Conservation (phyloP, 169 alveolate genomes). For the Plasmodium chabaudi region DNA sequence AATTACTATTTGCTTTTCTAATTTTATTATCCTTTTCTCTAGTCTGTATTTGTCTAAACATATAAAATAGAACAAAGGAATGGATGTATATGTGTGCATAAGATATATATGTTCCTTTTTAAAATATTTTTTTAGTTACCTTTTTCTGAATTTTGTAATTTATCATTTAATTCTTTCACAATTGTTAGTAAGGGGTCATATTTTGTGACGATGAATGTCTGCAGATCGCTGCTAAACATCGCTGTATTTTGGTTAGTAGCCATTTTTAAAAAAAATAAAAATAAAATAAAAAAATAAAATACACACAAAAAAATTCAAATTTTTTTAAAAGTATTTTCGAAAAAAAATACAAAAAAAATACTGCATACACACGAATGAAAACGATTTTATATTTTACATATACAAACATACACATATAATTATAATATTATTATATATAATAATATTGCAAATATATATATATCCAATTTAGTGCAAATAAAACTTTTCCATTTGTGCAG, state of each 20-base stretch:
- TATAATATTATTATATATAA: too few relatives aligned
- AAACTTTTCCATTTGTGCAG: too few relatives aligned
- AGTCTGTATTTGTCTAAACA: constrained; percentile 19
- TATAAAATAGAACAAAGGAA: not conserved
- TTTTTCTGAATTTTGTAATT: constrained; percentile 90
- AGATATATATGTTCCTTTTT: not conserved
- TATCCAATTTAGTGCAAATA: too few relatives aligned
- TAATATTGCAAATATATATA: too few relatives aligned
- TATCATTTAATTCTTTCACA: constrained; percentile 91
- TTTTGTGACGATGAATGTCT: constrained; percentile 90
- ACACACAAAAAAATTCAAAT: too few relatives aligned
- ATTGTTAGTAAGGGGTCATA: constrained; percentile 92
- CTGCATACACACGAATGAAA: too few relatives aligned
- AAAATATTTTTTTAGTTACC: constrained; percentile 74
- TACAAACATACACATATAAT: too few relatives aligned
- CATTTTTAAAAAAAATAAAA: constrained; percentile 18
- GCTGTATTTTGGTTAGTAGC: constrained; percentile 42
- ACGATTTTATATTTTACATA: too few relatives aligned
- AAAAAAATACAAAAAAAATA: too few relatives aligned
- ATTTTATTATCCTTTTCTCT: constrained; percentile 76
- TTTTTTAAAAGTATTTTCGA: too few relatives aligned
- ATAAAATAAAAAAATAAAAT: constrained; percentile 18
- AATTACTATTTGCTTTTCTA: constrained; percentile 80
- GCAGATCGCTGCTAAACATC: constrained; percentile 86
- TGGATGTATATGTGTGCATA: not conserved